Conservation (phyloP, 768 basidiomycete species). For the Phaeotremella fagi region DNA sequence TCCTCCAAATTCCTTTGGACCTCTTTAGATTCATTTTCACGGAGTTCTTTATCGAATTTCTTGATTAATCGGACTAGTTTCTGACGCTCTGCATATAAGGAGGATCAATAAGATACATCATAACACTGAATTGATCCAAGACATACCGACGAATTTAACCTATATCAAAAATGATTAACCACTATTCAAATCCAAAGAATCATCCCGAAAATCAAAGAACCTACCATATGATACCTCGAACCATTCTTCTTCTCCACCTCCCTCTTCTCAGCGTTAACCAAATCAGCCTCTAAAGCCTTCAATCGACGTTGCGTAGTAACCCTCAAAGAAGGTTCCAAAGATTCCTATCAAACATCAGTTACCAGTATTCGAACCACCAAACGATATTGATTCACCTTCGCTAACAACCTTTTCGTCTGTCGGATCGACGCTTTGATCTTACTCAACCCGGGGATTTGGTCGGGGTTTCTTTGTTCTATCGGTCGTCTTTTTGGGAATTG, state of each 20-base stretch:
- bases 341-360: slow-evolving; percentile 54
- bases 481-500: slow-evolving; percentile 6
- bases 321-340: slow-evolving; percentile 75
- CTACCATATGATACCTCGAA: slow-evolving; percentile 69
- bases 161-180: slow-evolving; percentile 7
- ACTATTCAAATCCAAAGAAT: not conserved
- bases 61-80: slow-evolving; percentile 74
- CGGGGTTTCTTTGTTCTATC: slow-evolving; percentile 21
- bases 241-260: slow-evolving; percentile 59
- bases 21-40: slow-evolving; percentile 15
- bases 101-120: too few relatives aligned
- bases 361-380: not conserved
- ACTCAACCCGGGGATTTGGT: slow-evolving; percentile 62
- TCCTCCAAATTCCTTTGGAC: slow-evolving; percentile 62
- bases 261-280: slow-evolving; percentile 40
- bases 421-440: slow-evolving; percentile 80
- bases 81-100: slow-evolving; percentile 71
- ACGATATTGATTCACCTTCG: slow-evolving; percentile 57
- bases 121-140: not conserved
- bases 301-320: slow-evolving; percentile 74
- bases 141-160: slow-evolving; percentile 84
- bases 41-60: slow-evolving; percentile 18
- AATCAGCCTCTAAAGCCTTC: slow-evolving; percentile 61
- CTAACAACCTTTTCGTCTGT: slow-evolving; percentile 74
- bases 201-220: slow-evolving; percentile 2